Base-by-base conservation (phyloP, 2,329 filamentous ascomycete genomes). In the Amphichorda felina region DNA sequence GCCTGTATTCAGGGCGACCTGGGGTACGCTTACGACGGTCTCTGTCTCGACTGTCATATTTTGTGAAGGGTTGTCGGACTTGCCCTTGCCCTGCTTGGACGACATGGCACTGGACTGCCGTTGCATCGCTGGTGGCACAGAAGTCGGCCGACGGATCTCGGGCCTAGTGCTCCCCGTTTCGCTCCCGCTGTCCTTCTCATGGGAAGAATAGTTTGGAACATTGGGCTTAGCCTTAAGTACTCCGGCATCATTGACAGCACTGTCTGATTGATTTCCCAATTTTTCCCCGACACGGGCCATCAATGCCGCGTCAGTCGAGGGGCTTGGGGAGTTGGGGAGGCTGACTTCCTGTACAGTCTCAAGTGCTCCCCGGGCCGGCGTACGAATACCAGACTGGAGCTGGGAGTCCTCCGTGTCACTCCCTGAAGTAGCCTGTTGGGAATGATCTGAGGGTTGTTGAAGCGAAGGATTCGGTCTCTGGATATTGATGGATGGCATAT, bases 21-120 rank as follows among this genome's bases (percentile, higher is more conserved):
- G 88, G 9, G 88, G 86, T 37, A 95, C 82, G 3, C 88, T 94
- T 30, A 77, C 82, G 26, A 98, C 91, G 1, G 88, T 94, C 58
- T 98, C 91, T 0, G 91, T 95, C 62, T 98, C 91, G 11, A 96
- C 89, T 8, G 86, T 96, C 87, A 98, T 95, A 48, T 85, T 91
- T 51, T 82, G 78, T 38, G 79, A 72, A 25, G 83, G 81, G n/a
- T 77, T 79, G 52, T 94, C 84, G 19, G 74, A 64, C 53, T 88
- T 85, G 24, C 73, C 68, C 51, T 87, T 84, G 38, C 67, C 61
- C 37, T 83, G 70, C 41, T 79, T 79, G 25, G 81, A 72, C 34
- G 78, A 75, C 41, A 70, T 57, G 46, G 60, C 53, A 40, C 71
- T 77, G 8, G 84, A 85, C 41, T 82, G 84, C 64, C 56, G 76